Conservation (phyloP, 2,329 filamentous ascomycete species). For the Diaporthe ampelina region DNA sequence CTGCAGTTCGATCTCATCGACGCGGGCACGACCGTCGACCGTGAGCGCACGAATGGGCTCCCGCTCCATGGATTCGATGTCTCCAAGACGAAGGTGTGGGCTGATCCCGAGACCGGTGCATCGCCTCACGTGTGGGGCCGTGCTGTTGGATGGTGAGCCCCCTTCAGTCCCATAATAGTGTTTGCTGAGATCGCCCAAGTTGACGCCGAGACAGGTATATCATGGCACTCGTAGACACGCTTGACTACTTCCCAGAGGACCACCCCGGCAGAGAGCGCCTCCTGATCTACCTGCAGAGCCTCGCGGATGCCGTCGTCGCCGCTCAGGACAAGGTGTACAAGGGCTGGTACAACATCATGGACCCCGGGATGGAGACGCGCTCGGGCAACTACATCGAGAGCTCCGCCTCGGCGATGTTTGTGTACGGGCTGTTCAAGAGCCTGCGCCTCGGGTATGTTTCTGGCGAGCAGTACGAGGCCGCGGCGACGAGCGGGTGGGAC, state of each 20-base stretch:
- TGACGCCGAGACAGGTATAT: slow-evolving; percentile 42
- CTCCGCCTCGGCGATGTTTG: slow-evolving; percentile 53
- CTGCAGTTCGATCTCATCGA: slow-evolving; percentile 29
- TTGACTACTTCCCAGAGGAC: slow-evolving; percentile 48
- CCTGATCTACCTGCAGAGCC: slow-evolving; percentile 17
- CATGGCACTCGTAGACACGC: slow-evolving; percentile 49
- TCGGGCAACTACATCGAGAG: slow-evolving; percentile 54
- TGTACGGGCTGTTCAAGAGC: slow-evolving; percentile 53
- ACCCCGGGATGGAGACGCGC: slow-evolving; percentile 39
- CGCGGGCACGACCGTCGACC: slow-evolving; percentile 49
- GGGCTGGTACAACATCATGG: slow-evolving; percentile 55
- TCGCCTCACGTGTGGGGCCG: slow-evolving; percentile 65
- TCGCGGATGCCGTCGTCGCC: not conserved
- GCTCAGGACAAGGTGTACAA: slow-evolving; percentile 43
- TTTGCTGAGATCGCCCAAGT: not conserved
- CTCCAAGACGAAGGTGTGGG: slow-evolving; percentile 61
- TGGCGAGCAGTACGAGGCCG: slow-evolving; percentile 12
- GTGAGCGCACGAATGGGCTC: slow-evolving; percentile 55
- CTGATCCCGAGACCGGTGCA: slow-evolving; percentile 60
- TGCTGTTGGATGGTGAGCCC: slow-evolving; percentile 53
- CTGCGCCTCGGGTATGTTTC: slow-evolving; percentile 49
- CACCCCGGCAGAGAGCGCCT: not conserved
- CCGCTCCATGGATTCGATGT: slow-evolving; percentile 68
- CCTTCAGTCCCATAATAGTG: no score
- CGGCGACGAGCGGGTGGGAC: not conserved